Evolutionary conservation across 495 filamentous ascomycete genomes (phyloP).

Genomic region (Hypomontagnella monticulosa): DNA sequence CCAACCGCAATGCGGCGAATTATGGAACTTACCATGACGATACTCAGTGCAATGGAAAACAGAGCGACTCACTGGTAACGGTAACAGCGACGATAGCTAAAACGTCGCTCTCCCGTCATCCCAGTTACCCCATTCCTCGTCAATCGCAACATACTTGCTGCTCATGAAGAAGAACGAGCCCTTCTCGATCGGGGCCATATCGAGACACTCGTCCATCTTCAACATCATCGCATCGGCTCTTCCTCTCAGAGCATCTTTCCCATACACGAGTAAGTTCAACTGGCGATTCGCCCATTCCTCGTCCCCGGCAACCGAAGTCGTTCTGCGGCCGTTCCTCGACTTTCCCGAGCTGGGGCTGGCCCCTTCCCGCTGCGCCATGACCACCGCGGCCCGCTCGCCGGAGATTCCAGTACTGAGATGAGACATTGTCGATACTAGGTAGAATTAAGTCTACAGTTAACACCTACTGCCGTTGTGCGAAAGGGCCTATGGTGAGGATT

Average conservation of each 20-base stretch:
- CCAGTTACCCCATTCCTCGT: conserved; percentile 13
- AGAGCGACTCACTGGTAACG: no score
- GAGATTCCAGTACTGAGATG: conserved; percentile 9
- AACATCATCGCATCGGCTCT: neutral
- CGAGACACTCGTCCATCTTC: conserved; percentile 19
- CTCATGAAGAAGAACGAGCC: conserved; percentile 30
- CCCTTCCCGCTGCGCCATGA: conserved; percentile 6
- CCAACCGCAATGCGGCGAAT: no score
- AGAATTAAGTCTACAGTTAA: neutral
- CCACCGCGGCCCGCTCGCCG: conserved; percentile 18
- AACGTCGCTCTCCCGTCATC: conserved; percentile 27
- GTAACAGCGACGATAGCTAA: neutral
- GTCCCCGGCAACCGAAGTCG: neutral
- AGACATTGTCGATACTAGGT: neutral
- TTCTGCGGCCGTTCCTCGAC: neutral
- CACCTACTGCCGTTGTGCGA: neutral
- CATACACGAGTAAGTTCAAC: neutral
- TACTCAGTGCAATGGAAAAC: no score
- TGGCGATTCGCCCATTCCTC: neutral
- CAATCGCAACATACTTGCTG: conserved; percentile 11
- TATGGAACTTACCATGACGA: no score
- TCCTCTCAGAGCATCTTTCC: neutral
- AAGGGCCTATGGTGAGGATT: neutral
- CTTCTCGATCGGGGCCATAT: conserved; percentile 23
- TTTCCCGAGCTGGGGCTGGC: neutral